Evolutionary conservation across 805 yeast genomes (phyloP).

Genomic region (Metschnikowia lunata): DNA sequence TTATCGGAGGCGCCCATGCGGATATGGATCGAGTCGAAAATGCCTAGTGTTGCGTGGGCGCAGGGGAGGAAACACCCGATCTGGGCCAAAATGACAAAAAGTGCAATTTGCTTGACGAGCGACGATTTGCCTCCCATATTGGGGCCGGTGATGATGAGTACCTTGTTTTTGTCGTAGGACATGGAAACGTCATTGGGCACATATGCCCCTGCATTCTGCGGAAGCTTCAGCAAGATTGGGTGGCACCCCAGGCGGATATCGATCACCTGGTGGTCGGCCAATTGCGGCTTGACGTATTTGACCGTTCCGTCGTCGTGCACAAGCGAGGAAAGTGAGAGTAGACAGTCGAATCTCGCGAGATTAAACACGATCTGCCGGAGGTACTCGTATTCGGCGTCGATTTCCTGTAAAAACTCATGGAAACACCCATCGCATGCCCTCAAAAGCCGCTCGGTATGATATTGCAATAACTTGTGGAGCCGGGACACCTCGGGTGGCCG

Average conservation of each 20-base stretch:
- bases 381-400: conserved; percentile 31
- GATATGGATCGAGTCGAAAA: conserved; percentile 73
- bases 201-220: conserved; percentile 32
- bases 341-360: conserved; percentile 16
- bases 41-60: conserved; percentile 51
- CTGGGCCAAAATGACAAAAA: conserved; percentile 69
- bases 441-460: conserved; percentile 53
- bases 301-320: conserved; percentile 2
- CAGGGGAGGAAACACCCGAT: conserved; percentile 78
- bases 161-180: conserved; percentile 42
- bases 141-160: conserved; percentile 73
- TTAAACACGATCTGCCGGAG: conserved; percentile 18
- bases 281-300: conserved; percentile 13
- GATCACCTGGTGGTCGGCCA: conserved; percentile 42
- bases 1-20: conserved; percentile 87
- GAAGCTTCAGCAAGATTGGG: conserved; percentile 57
- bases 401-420: conserved; percentile 31
- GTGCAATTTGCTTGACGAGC: conserved; percentile 68
- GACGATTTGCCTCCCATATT: conserved; percentile 88
- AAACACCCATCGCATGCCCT: conserved; percentile 47
- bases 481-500: conserved; percentile 55
- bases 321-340: conserved; percentile 12
- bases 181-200: conserved; percentile 66
- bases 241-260: conserved; percentile 56
- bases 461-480: conserved; percentile 52